Evolutionary conservation across 441 rosid genomes (phyloP).

Genomic region (Jatropha podagrica): DNA sequence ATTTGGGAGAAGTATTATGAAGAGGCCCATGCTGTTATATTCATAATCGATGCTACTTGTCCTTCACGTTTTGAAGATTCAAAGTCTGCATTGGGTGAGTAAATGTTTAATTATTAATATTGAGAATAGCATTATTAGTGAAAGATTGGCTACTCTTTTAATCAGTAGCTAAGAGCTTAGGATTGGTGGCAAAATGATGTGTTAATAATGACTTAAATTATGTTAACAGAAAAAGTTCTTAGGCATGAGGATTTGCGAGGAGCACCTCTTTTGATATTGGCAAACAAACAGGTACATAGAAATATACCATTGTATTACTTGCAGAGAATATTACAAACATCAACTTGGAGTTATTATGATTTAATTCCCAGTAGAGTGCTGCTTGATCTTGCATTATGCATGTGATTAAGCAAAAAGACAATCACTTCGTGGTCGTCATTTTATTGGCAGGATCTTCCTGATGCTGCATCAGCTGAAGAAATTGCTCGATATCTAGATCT

Average conservation of each 20-base stretch:
- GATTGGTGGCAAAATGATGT: constrained; percentile 9
- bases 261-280: constrained; percentile 88
- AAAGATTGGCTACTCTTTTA: not conserved
- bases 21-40: constrained; percentile 93
- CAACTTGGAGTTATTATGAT: not conserved
- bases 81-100: constrained; percentile 84
- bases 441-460: constrained; percentile 72
- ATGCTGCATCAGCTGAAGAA: constrained; percentile 85
- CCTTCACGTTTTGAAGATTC: constrained; percentile 93
- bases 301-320: not conserved
- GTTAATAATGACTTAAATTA: constrained; percentile 22
- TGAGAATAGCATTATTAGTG: not conserved
- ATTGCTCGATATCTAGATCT: constrained; percentile 78
- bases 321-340: not conserved
- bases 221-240: constrained; percentile 75
- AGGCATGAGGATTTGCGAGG: constrained; percentile 96
- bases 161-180: not conserved
- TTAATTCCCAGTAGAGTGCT: not conserved
- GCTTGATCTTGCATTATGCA: constrained; percentile 4
- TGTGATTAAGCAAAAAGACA: not conserved
- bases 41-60: constrained; percentile 86
- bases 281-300: constrained; percentile 86
- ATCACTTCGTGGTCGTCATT: constrained; percentile 4
- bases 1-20: constrained; percentile 99
- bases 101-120: not conserved